Evolutionary conservation across 805 yeast species (phyloP).

Genomic region (Metschnikowia arizonensis): DNA sequence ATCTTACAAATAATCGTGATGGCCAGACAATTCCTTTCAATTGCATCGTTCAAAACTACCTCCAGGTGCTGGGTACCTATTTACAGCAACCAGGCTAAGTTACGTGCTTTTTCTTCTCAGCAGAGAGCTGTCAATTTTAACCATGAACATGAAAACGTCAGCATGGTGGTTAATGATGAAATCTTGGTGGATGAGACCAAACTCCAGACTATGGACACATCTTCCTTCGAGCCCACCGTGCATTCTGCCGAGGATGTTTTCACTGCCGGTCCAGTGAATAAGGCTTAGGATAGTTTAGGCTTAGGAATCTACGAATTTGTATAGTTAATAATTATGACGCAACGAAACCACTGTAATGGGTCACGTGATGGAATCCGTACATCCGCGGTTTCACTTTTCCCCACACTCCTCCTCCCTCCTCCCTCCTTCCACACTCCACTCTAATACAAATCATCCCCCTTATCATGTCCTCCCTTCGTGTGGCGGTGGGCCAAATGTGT

Average conservation of each 20-base stretch:
- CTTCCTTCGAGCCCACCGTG: constrained; percentile 36
- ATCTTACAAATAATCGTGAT: too few relatives aligned
- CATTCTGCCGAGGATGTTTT: constrained; percentile 39
- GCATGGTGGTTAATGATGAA: constrained; percentile 35
- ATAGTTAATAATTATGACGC: too few relatives aligned
- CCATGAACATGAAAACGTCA: constrained; percentile 24
- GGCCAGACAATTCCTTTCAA: constrained; percentile 30
- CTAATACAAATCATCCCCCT: too few relatives aligned
- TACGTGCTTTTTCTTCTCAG: constrained; percentile 34
- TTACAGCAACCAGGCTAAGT: constrained; percentile 11
- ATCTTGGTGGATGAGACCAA: constrained; percentile 18
- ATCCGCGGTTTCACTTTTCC: too few relatives aligned
- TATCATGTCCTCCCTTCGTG: constrained; percentile 16
- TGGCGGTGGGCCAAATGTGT: constrained; percentile 86
- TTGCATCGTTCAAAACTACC: constrained; percentile 38
- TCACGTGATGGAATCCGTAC: too few relatives aligned
- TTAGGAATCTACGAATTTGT: too few relatives aligned
- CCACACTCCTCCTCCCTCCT: too few relatives aligned
- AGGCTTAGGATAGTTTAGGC: constrained; percentile 9
- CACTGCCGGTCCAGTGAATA: constrained; percentile 44
- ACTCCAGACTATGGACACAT: constrained; percentile 6
- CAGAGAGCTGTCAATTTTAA: constrained; percentile 35
- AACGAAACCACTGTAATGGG: too few relatives aligned
- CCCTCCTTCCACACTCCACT: too few relatives aligned
- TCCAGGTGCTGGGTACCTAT: constrained; percentile 39